Conservation (phyloP, 2,329 filamentous ascomycete species). For the Dothidotthia symphoricarpi region DNA sequence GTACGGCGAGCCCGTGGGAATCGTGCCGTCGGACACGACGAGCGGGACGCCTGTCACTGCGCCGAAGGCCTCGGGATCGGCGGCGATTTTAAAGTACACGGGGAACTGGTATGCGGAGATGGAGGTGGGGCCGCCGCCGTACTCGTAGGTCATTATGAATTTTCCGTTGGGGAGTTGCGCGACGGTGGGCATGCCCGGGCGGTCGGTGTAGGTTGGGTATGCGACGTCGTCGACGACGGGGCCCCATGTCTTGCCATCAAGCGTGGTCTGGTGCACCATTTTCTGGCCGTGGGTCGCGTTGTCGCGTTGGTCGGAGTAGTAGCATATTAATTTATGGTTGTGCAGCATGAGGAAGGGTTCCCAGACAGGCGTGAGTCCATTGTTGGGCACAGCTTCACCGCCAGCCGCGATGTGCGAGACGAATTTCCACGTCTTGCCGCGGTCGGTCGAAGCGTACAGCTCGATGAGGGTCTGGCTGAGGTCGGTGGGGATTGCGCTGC, state of each 20-base stretch:
- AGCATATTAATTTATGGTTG: conserved; percentile 60
- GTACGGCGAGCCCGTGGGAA: conserved; percentile 51
- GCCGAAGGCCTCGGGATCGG: conserved; percentile 50
- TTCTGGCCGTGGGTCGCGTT: conserved; percentile 63
- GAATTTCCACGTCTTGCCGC: conserved; percentile 64
- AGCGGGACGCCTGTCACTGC: conserved; percentile 44
- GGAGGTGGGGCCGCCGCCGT: conserved; percentile 49
- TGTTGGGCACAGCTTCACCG: conserved; percentile 60
- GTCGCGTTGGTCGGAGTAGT: conserved; percentile 71
- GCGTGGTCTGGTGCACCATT: conserved; percentile 62
- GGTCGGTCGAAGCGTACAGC: conserved; percentile 64
- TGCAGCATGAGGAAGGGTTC: conserved; percentile 66
- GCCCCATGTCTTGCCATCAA: conserved; percentile 61
- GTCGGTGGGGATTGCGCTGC: conserved; percentile 59
- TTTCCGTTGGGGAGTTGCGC: conserved; percentile 57
- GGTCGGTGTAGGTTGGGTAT: conserved; percentile 60
- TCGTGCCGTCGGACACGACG: conserved; percentile 46
- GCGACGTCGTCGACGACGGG: conserved; percentile 61
- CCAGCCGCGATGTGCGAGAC: conserved; percentile 64
- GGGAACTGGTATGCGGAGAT: conserved; percentile 46
- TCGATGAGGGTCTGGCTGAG: conserved; percentile 66
- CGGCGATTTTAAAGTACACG: conserved; percentile 53
- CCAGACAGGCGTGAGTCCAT: conserved; percentile 69
- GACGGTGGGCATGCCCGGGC: conserved; percentile 68
- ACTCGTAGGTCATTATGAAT: conserved; percentile 66